phyloP scores from a whole-genome alignment of 768 basidiomycete species.

The Russula dissimulans region DNA sequence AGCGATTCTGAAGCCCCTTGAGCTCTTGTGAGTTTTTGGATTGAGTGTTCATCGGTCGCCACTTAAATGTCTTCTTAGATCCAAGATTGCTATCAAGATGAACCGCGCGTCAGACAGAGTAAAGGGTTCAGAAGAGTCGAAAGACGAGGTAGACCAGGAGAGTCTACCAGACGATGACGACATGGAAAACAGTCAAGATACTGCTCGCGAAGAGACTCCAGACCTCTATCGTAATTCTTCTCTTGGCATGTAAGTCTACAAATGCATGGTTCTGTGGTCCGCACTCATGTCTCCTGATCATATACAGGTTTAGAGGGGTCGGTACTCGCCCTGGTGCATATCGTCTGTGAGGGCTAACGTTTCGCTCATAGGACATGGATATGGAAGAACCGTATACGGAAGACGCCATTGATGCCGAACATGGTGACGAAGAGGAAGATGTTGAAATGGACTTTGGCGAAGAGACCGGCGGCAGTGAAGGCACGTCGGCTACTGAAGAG shows the following conservation, averaged over 20 bases:
- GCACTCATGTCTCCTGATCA: neutral
- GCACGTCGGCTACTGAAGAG: conserved; percentile 68
- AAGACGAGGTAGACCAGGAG: conserved; percentile 38
- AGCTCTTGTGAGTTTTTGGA: conserved; percentile 60
- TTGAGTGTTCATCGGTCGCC: neutral
- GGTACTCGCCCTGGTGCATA: conserved; percentile 27
- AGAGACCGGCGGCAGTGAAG: conserved; percentile 73
- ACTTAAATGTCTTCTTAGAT: conserved; percentile 37
- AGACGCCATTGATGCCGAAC: conserved; percentile 75
- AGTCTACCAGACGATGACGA: conserved; percentile 40
- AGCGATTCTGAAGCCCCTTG: conserved; percentile 79
- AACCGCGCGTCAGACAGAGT: conserved; percentile 63
- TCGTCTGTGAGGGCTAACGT: conserved; percentile 16
- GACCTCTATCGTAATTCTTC: conserved; percentile 96
- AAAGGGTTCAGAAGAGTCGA: conserved; percentile 45
- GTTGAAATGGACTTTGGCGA: conserved; percentile 85
- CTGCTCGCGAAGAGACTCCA: conserved; percentile 72
- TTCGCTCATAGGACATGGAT: conserved; percentile 65
- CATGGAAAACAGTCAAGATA: conserved; percentile 52
- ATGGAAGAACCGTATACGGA: conserved; percentile 78
- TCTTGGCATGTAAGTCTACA: conserved; percentile 71
- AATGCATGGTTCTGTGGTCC: neutral
- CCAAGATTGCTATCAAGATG: conserved; percentile 98
- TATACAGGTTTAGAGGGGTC: conserved; percentile 64
- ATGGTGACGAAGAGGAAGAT: conserved; percentile 73